Conservation (phyloP, 2,329 filamentous ascomycete genomes). For the Fusarium odoratissimum region DNA sequence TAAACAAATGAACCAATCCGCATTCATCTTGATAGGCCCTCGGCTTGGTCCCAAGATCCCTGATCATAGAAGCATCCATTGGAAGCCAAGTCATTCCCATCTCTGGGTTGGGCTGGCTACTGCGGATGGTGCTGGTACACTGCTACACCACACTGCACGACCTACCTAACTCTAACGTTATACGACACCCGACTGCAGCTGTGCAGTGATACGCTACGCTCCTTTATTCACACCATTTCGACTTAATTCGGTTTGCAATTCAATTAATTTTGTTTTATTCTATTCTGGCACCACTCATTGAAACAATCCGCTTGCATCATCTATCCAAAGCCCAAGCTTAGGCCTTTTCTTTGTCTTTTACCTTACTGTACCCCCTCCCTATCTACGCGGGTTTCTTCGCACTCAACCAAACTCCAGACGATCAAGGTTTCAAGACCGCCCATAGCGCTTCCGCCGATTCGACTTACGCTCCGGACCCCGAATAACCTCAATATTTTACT, state of each 20-base stretch:
- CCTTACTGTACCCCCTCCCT: slow-evolving; percentile 10
- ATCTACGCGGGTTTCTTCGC: slow-evolving; percentile 2
- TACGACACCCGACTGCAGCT: neutral
- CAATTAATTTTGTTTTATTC: slow-evolving; percentile 8
- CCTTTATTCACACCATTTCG: slow-evolving; percentile 31
- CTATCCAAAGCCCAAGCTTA: slow-evolving; percentile 5
- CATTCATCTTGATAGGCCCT: slow-evolving; percentile 31
- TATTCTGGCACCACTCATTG: slow-evolving; percentile 25
- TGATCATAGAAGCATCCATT: slow-evolving; percentile 30
- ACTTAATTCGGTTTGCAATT: slow-evolving; percentile 20
- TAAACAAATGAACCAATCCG: slow-evolving; percentile 35
- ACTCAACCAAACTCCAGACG: slow-evolving; percentile 22
- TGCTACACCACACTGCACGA: slow-evolving; percentile 4
- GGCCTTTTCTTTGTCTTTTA: slow-evolving; percentile 26
- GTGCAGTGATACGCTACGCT: slow-evolving; percentile 26
- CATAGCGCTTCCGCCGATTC: slow-evolving; percentile 28
- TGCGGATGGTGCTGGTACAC: neutral
- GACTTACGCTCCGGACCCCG: slow-evolving; percentile 23
- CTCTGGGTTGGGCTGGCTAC: neutral
- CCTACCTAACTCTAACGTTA: neutral
- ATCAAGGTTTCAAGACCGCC: slow-evolving; percentile 37
- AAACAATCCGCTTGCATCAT: slow-evolving; percentile 22
- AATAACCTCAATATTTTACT: slow-evolving; percentile 19
- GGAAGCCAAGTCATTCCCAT: slow-evolving; percentile 23
- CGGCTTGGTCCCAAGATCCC: slow-evolving; percentile 24